These are phyloP conservation scores for Trichophyton benhamiae DNA, from an alignment of 2,329 filamentous ascomycete genomes.

Conservation along the genomic window DNA sequence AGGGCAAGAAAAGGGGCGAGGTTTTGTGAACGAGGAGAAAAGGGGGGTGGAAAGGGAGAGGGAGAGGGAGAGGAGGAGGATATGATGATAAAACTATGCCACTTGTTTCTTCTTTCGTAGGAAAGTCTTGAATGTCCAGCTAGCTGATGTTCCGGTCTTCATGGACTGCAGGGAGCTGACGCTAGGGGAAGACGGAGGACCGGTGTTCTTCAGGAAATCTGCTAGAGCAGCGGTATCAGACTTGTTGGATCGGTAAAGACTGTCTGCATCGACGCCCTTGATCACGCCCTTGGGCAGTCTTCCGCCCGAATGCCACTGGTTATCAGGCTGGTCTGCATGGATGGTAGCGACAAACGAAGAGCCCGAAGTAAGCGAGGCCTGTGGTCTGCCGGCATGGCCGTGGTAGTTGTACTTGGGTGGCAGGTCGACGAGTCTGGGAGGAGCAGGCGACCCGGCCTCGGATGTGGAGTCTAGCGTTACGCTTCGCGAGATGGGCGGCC, in stretches of 20 bases:
- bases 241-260: constrained; percentile 14
- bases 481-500: constrained; percentile 25
- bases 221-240: constrained; percentile 54
- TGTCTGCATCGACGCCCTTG: constrained; percentile 10
- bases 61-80: neutral
- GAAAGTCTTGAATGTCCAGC: constrained; percentile 15
- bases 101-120: constrained; percentile 19
- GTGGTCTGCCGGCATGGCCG: constrained; percentile 8
- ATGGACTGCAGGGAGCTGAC: constrained; percentile 11
- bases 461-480: constrained; percentile 21
- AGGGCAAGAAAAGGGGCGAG: constrained; percentile 10
- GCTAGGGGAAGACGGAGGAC: constrained; percentile 38
- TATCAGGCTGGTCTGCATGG: neutral
- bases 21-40: neutral
- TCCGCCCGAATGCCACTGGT: neutral
- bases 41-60: neutral
- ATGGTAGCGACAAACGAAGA: constrained; percentile 17
- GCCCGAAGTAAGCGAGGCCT: constrained; percentile 12
- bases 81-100: constrained; percentile 4
- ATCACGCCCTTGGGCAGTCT: neutral
- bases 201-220: constrained; percentile 58
- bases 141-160: constrained; percentile 13
- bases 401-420: neutral
- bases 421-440: constrained; percentile 17
- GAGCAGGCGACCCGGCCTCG: constrained; percentile 17